Conservation (phyloP, 2,329 filamentous ascomycete genomes). For the Periconia sp. region DNA sequence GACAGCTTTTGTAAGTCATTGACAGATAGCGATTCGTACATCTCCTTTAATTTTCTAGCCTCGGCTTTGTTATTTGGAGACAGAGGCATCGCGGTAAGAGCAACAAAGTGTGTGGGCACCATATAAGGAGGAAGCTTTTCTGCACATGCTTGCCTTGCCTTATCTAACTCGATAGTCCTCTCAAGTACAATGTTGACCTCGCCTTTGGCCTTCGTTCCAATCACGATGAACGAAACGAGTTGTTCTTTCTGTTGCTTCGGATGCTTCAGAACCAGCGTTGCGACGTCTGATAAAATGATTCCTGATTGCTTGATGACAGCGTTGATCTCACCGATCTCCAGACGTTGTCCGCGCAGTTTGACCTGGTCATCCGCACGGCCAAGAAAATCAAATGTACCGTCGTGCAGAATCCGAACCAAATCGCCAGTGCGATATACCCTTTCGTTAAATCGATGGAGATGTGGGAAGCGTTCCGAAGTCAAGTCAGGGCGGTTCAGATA, state of each 20-base stretch:
- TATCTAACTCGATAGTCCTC: slow-evolving; percentile 21
- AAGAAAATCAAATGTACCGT: slow-evolving; percentile 85
- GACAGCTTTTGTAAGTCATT: slow-evolving; percentile 66
- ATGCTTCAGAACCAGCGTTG: slow-evolving; percentile 78
- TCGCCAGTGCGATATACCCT: slow-evolving; percentile 86
- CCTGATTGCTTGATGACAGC: slow-evolving; percentile 73
- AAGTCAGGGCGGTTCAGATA: slow-evolving; percentile 84
- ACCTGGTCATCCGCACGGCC: slow-evolving; percentile 91
- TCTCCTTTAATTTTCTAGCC: slow-evolving; percentile 67
- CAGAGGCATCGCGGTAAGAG: slow-evolving; percentile 74
- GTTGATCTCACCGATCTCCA: slow-evolving; percentile 93
- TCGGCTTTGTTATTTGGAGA: slow-evolving; percentile 92
- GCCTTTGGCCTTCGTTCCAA: slow-evolving; percentile 18
- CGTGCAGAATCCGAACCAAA: slow-evolving; percentile 78
- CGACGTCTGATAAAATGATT: slow-evolving; percentile 68
- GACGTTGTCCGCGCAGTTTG: slow-evolving; percentile 84
- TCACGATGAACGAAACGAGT: slow-evolving; percentile 74
- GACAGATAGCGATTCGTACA: slow-evolving; percentile 68
- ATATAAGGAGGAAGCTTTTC: slow-evolving; percentile 80
- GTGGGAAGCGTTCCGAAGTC: slow-evolving; percentile 77
- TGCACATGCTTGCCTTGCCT: slow-evolving; percentile 64
- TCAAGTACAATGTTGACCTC: slow-evolving; percentile 27
- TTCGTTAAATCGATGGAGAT: slow-evolving; percentile 55
- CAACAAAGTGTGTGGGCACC: slow-evolving; percentile 85
- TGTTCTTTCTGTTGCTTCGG: slow-evolving; percentile 77